phyloP scores from a whole-genome alignment of 164 flowering plant species.

The Santalum album region DNA sequence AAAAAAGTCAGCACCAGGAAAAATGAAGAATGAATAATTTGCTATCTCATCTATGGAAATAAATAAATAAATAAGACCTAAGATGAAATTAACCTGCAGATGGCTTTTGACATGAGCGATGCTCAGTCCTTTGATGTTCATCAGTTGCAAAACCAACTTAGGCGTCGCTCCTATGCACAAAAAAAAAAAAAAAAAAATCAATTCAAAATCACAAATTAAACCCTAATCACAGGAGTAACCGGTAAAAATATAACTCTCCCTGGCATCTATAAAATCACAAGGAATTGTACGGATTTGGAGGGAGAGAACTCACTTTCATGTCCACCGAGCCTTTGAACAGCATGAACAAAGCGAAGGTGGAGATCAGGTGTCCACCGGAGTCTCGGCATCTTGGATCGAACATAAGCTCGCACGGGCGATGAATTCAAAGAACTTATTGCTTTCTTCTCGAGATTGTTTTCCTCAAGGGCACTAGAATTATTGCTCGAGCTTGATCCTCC shows the following conservation, averaged over 20 bases:
- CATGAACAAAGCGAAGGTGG: slow-evolving; percentile 64
- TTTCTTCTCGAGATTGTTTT: too few relatives aligned
- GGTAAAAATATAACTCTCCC: too few relatives aligned
- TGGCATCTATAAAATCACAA: too few relatives aligned
- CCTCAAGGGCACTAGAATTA: too few relatives aligned
- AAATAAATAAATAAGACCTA: background rate
- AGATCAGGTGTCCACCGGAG: slow-evolving; percentile 86
- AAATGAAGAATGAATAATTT: too few relatives aligned
- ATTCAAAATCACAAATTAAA: too few relatives aligned
- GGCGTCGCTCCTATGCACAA: slow-evolving; percentile 77
- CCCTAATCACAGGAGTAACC: too few relatives aligned
- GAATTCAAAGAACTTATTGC: too few relatives aligned
- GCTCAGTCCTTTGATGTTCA: slow-evolving; percentile 80
- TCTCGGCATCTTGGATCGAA: slow-evolving; percentile 70
- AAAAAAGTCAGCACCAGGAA: background rate
- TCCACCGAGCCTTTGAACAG: slow-evolving; percentile 69
- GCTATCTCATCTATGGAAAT: too few relatives aligned
- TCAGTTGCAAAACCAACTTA: slow-evolving; percentile 75
- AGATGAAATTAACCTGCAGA: slow-evolving; percentile 46
- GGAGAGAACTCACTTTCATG: slow-evolving; percentile 49
- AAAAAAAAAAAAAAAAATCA: background rate
- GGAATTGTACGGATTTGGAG: too few relatives aligned
- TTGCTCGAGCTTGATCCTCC: too few relatives aligned
- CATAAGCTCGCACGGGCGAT: slow-evolving; percentile 45
- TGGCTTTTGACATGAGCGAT: slow-evolving; percentile 93